Evolutionary conservation across 176 grass and related monocot genomes (phyloP), one percentile per base, ranked within the genome.

Genomic region (Oryza meyeriana): DNA sequence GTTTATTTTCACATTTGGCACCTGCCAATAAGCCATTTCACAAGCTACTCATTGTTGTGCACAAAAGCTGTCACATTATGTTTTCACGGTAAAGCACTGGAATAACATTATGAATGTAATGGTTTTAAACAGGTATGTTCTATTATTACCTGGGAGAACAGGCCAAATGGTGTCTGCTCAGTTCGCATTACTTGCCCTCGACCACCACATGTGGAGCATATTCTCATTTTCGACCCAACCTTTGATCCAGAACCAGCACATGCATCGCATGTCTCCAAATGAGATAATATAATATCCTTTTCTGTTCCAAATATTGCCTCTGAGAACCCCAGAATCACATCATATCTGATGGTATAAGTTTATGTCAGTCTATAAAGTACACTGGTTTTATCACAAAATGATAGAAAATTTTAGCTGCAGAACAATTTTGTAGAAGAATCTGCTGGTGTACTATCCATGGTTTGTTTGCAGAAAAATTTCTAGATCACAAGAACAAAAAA

Each of bases 131-230:
- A 87, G 57, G 30, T 78, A 81, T 52, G 31, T 28, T 66, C 50
- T 83, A 75, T 71, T 61, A 12, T 76, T 88, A 98, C 96, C 90
- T 98, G 96, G n/a, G 96, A 98, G 83, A 98, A 98, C 70, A 98
- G 71, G 27, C 96, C 96, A 86, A 98, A 98, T 48, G 95, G 95
- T 72, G 95, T 98, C 84, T 98, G 95, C 72, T 98, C 95, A 77
- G 92, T 95, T 86, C 92, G 83, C 95, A 98, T 98, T 79, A 98
- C 95, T 93, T 98, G 95, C 33, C 95, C 92, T 74, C 92, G 83
- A 61, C 95, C 95, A 68, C 95, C 95, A 83, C 95, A 98, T 84
- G 95, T 93, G 48, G 89, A 87, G 64, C 95, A 98, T 88, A 95
- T 85, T 88, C 87, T 91, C 89, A 91, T 83, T 86, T 93, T 98